phyloP scores from a whole-genome alignment of 2,329 filamentous ascomycete species.

The Ophiocordyceps polyrhachis-furcata region DNA sequence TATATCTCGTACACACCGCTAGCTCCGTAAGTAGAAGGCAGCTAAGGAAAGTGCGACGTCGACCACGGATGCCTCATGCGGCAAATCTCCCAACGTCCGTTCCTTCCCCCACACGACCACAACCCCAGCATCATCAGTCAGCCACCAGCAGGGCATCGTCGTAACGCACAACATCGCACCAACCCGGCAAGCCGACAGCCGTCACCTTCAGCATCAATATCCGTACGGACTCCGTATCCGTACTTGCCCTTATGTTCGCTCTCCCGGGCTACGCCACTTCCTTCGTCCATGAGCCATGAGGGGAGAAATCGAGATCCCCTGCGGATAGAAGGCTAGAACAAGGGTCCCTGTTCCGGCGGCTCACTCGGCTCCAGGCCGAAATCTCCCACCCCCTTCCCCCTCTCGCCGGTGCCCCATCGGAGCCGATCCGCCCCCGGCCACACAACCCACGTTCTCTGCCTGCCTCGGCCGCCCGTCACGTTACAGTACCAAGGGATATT shows the following conservation, averaged over 20 bases:
- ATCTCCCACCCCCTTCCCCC: constrained; percentile 8
- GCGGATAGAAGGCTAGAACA: not conserved
- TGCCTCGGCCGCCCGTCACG: constrained; percentile 1
- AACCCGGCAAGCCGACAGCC: not conserved
- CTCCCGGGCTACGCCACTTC: not conserved
- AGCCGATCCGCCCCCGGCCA: constrained; percentile 1
- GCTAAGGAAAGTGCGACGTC: not conserved
- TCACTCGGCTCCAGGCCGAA: constrained; percentile 20
- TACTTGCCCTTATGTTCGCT: not conserved
- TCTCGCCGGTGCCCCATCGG: constrained; percentile 2
- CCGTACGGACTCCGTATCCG: too few relatives aligned
- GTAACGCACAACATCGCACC: not conserved
- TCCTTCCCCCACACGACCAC: not conserved
- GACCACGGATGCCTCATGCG: not conserved
- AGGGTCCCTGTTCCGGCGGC: constrained; percentile 10
- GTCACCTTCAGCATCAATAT: not conserved
- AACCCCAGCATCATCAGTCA: not conserved
- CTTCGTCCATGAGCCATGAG: not conserved
- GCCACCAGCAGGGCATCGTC: not conserved
- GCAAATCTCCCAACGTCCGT: not conserved
- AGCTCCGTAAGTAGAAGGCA: not conserved
- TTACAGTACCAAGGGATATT: not conserved
- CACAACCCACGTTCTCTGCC: not conserved
- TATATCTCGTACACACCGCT: not conserved
- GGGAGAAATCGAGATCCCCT: constrained; percentile 9